A percentile compares a stretch with the other conserved stretches of the same genome.
These are phyloP conservation scores for Metarhizium humberi DNA, from an alignment of 2,329 filamentous ascomycete species.

Conservation along the genomic window DNA sequence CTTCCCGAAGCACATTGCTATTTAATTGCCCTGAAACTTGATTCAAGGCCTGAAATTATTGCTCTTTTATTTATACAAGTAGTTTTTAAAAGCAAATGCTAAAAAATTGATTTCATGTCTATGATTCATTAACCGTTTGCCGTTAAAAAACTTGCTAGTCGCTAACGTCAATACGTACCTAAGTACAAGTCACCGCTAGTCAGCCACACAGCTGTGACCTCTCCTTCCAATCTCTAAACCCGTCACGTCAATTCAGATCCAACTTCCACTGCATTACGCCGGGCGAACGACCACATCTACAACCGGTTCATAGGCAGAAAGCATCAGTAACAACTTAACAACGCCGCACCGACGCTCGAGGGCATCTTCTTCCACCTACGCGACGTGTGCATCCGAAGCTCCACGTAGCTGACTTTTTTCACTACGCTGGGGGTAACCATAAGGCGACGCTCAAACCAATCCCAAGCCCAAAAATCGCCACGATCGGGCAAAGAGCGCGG, in stretches of 20 bases:
- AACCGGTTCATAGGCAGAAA: slow-evolving; percentile 1
- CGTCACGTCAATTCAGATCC: slow-evolving; percentile 7
- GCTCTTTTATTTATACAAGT: too few relatives aligned
- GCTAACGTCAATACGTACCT: not conserved
- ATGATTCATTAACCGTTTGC: not conserved
- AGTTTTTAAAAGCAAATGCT: too few relatives aligned
- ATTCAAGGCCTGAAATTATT: not conserved
- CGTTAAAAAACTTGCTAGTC: not conserved
- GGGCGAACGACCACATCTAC: slow-evolving; percentile 1
- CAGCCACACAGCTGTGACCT: slow-evolving; percentile 10
- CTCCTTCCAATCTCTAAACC: slow-evolving; percentile 9
- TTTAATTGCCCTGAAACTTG: not conserved
- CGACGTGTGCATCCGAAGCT: not conserved
- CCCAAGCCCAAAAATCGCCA: not conserved
- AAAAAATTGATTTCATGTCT: not conserved
- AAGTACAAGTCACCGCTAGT: slow-evolving; percentile 9
- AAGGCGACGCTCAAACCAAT: not conserved
- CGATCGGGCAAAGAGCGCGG: not conserved
- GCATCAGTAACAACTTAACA: not conserved
- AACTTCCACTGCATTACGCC: not conserved
- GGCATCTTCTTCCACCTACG: not conserved
- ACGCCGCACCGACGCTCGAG: not conserved
- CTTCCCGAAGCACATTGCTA: not conserved
- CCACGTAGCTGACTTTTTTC: not conserved
- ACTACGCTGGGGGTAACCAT: not conserved